Conservation (phyloP, 495 filamentous ascomycete species). For the Podospora tetraspora region DNA sequence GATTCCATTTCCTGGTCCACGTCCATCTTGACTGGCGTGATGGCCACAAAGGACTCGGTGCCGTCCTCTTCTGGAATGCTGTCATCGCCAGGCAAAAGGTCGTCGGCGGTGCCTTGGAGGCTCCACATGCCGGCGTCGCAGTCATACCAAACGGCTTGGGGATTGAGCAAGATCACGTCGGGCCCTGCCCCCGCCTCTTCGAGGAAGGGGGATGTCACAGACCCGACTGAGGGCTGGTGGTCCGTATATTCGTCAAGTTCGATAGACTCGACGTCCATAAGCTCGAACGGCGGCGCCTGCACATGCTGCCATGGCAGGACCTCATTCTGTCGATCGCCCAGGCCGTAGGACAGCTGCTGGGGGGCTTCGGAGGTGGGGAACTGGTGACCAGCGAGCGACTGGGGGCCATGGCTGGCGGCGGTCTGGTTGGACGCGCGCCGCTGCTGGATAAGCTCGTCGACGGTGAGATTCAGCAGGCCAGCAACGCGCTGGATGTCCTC, state of each 20-base stretch:
- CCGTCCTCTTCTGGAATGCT: slow-evolving; percentile 9
- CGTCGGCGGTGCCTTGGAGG: neutral
- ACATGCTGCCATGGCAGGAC: slow-evolving; percentile 7
- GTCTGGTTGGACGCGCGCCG: slow-evolving; percentile 7
- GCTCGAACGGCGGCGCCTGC: neutral
- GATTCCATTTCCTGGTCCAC: slow-evolving; percentile 10
- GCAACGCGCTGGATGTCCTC: slow-evolving; percentile 28
- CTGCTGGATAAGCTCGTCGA: slow-evolving; percentile 29
- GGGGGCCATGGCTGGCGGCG: neutral
- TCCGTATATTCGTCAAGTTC: slow-evolving; percentile 3
- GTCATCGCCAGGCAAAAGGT: neutral
- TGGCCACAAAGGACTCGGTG: slow-evolving; percentile 13
- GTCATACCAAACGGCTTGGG: slow-evolving; percentile 21
- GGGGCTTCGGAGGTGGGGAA: slow-evolving; percentile 4
- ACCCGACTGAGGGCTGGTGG: slow-evolving; percentile 2
- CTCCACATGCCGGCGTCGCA: slow-evolving; percentile 19
- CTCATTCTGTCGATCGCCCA: neutral
- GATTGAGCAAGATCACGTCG: slow-evolving; percentile 24
- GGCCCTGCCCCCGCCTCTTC: neutral
- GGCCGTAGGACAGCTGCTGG: neutral
- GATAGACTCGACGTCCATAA: slow-evolving; percentile 7
- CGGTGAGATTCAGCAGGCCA: slow-evolving; percentile 26
- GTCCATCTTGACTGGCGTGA: slow-evolving; percentile 14
- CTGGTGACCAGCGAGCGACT: neutral
- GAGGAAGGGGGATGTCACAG: neutral